Base-by-base conservation (phyloP, 1,139 yeast species). In the Candida frijolesensis region DNA sequence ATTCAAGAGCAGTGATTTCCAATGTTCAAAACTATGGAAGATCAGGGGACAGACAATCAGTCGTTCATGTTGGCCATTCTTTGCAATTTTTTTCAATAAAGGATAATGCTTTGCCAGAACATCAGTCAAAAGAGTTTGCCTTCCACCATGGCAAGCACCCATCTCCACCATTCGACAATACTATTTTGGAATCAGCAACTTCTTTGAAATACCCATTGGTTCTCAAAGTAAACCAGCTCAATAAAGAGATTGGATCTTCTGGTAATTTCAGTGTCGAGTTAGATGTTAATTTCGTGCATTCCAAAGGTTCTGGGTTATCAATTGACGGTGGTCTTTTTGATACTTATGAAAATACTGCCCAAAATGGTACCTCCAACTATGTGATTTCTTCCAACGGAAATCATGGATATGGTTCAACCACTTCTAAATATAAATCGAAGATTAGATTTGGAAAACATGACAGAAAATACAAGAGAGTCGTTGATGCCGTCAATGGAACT, bases 281-380 rank as follows among this genome's bases (percentile, higher is more conserved):
- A 32, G 62, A 63, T 27, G 60, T 59, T 5, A 44, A 55, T 5
- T 47, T 62, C 32, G 66, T 58, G 8, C 45, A 48, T 39, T 60
- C 54, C 1, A 60, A 61, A 39, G 57, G 54, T 12, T 35, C 56
- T 10, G 54, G 53, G 14, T 55, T 63, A 29, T 43, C 49, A 3
- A 44, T 64, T 27, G 61, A 69, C 51, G 68, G 65, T 3, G 49
- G 58, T 4, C 55, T 54, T 10, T 54, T 62, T 3, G 49, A 66
- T 18, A 46, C 54, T 29, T 61, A 66, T 27, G 56, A 57, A 2
- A 49, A 51, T n/a, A 47, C 61, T n/a, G 48, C 47, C 3, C 78
- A 74, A 55, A 65, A 68, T 52, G 88, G 87, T 33, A 70, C 81
- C 1, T 80, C 87, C 0, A 55, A 55, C 4, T 83, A 68, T 56